These are phyloP conservation scores for Pseudocercospora cruenta DNA, from an alignment of 2,329 filamentous ascomycete genomes.

Conservation along the genomic window DNA sequence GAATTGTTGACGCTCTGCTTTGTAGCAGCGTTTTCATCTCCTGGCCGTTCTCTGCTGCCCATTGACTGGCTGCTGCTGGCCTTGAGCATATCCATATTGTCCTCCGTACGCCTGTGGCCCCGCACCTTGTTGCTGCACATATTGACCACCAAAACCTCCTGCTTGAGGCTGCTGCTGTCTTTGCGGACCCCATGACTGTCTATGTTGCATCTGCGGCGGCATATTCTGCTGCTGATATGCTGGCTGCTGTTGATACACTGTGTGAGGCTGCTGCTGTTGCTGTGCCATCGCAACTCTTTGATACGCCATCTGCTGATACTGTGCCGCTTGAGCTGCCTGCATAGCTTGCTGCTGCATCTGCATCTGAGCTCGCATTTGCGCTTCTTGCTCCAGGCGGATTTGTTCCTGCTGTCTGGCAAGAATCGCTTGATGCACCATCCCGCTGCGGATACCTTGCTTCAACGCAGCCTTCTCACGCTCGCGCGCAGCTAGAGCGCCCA, in stretches of 20 bases:
- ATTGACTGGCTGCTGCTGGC: conserved; percentile 1
- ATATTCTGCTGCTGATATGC: conserved; percentile 14
- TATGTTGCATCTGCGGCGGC: conserved; percentile 11
- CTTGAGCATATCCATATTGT: conserved; percentile 7
- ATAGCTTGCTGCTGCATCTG: conserved; percentile 41
- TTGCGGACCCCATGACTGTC: conserved; percentile 11
- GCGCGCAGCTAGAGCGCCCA: conserved; percentile 77
- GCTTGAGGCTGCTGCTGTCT: conserved; percentile 13
- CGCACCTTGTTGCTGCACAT: conserved; percentile 20
- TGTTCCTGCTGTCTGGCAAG: conserved; percentile 55
- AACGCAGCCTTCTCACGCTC: conserved; percentile 77
- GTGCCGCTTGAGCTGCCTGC: conserved; percentile 27
- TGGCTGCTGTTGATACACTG: conserved; percentile 15
- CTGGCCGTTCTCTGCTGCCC: neutral
- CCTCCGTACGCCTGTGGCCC: conserved; percentile 9
- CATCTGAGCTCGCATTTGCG: conserved; percentile 43
- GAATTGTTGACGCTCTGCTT: neutral
- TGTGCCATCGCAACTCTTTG: conserved; percentile 22
- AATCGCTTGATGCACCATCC: conserved; percentile 73
- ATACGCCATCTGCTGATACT: conserved; percentile 34
- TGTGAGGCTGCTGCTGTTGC: conserved; percentile 17
- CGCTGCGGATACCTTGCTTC: conserved; percentile 67
- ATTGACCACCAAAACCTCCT: conserved; percentile 25
- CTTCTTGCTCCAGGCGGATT: conserved; percentile 40
- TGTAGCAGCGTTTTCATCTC: neutral